Evolutionary conservation across 2,329 filamentous ascomycete genomes (phyloP).

Genomic region (Hymenoscyphus occultus): DNA sequence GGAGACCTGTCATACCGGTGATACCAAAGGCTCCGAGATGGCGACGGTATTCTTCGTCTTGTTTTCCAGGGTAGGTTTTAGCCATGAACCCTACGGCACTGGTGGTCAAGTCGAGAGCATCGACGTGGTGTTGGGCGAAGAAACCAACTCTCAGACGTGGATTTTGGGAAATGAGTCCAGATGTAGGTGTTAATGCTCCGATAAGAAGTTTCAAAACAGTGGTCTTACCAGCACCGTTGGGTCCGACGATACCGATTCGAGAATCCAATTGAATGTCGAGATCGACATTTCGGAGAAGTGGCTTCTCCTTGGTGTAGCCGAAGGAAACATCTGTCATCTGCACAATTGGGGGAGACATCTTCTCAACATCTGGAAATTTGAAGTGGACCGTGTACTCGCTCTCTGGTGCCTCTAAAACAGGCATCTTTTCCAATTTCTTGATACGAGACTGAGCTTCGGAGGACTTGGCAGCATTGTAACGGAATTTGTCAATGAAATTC

Average conservation of each 20-base stretch:
- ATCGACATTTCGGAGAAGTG: conserved; percentile 81
- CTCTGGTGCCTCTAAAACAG: conserved; percentile 84
- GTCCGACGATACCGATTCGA: conserved; percentile 97
- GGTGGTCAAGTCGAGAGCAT: conserved; percentile 84
- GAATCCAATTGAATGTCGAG: conserved; percentile 97
- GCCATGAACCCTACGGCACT: conserved; percentile 97
- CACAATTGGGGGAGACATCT: conserved; percentile 93
- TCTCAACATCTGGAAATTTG: conserved; percentile 96
- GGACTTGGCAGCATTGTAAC: conserved; percentile 98
- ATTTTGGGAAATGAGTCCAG: conserved; percentile 83
- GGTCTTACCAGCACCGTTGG: conserved; percentile 98
- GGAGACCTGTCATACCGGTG: conserved; percentile 92
- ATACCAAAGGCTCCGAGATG: conserved; percentile 87
- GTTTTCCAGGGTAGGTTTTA: conserved; percentile 82
- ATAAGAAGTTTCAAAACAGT: conserved; percentile 98
- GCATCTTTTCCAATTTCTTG: conserved; percentile 98
- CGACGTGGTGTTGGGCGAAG: conserved; percentile 98
- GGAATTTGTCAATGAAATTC: conserved; percentile 99
- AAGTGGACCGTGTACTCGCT: conserved; percentile 95
- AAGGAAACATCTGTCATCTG: conserved; percentile 94
- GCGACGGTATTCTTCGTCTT: conserved; percentile 94
- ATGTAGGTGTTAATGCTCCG: conserved; percentile 71
- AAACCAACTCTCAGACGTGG: conserved; percentile 88
- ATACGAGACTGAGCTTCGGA: conserved; percentile 97
- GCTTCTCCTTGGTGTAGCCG: conserved; percentile 77